phyloP scores from a whole-genome alignment of 2,329 filamentous ascomycete species.

The Cercospora janseana region DNA sequence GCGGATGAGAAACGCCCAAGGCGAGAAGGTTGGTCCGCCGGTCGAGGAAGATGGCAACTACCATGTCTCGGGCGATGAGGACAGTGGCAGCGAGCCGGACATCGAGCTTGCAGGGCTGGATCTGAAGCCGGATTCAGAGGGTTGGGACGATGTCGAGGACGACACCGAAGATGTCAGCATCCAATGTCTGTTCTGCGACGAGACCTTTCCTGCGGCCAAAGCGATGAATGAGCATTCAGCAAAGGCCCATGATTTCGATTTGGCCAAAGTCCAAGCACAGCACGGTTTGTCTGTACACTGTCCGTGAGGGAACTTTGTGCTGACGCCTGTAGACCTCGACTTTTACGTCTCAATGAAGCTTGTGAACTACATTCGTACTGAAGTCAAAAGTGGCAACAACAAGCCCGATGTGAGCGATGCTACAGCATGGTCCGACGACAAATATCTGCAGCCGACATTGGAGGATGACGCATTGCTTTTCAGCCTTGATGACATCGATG shows the following conservation, averaged over 20 bases:
- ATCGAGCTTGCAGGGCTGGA: conserved; percentile 29
- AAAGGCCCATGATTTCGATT: conserved; percentile 43
- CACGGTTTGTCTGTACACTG: conserved; percentile 36
- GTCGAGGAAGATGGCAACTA: conserved; percentile 26
- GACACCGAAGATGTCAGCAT: conserved; percentile 41
- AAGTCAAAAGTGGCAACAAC: conserved; percentile 40
- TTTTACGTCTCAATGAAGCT: conserved; percentile 48
- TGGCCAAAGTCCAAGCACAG: conserved; percentile 36
- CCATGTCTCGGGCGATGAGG: conserved; percentile 24
- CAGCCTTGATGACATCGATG: conserved; percentile 74
- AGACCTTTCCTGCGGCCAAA: conserved; percentile 35
- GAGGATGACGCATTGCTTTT: conserved; percentile 89
- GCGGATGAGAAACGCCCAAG: conserved; percentile 29
- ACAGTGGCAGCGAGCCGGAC: conserved; percentile 21
- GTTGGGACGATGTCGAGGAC: conserved; percentile 48
- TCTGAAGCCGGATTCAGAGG: conserved; percentile 39
- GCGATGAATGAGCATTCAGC: conserved; percentile 42
- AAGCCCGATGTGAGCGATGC: conserved; percentile 59
- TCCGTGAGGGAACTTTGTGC: background rate
- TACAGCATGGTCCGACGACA: conserved; percentile 69
- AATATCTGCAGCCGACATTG: conserved; percentile 77
- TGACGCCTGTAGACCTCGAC: conserved; percentile 40
- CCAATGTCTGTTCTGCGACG: conserved; percentile 43
- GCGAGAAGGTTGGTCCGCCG: conserved; percentile 26
- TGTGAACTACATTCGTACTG: conserved; percentile 51